Base-by-base conservation (phyloP, 768 basidiomycete genomes). In the Tylopilus plumbeoviolaceoides region DNA sequence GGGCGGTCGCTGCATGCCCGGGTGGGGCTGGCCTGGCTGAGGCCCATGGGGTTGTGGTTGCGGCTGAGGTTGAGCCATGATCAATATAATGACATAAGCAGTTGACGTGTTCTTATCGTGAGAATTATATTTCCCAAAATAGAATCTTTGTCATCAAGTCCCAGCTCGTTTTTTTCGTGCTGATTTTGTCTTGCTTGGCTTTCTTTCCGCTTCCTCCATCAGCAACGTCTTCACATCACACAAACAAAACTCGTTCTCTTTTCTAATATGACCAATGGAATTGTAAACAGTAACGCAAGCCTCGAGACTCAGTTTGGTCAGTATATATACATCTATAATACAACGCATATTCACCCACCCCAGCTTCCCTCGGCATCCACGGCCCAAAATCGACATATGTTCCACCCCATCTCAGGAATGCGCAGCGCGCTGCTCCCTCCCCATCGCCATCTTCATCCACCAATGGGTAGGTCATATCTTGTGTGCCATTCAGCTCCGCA, bases 261-360 rank as follows among this genome's bases (percentile, higher is more conserved):
- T 30, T 67, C 70, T 77, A 80, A 86, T 89, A 91, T 91, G 89
- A 84, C 87, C 77, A 90, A 90, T 91, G 89, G 87, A 82, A 82
- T 83, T 79, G 82, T 89, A 87, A 89, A 90, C 75, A 84, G 79
- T 70, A 75, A 73, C 66, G 71, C 78, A 71, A 83, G 79, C 74
- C 75, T 90, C 65, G 88, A 91, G 78, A 75, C 77, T 69, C 79
- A 83, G 70, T 87, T 91, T 70, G 79, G 89, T 88, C 58, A 59
- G 82, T 75, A 31, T 25, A 20, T 8, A 1, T 1, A 7, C 1
- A 20, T 43, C 38, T 47, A 51, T 41, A 20, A 40, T 44, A 11
- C 38, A 30, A 5, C 48, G 46, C 47, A 23, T 56, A 17, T 48
- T 47, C 33, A 42, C 18, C 33, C 39, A 44, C 36, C 50, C 7